Base-by-base conservation (phyloP, 164 flowering plant species). In the grape (Vitis vinifera) region DNA sequence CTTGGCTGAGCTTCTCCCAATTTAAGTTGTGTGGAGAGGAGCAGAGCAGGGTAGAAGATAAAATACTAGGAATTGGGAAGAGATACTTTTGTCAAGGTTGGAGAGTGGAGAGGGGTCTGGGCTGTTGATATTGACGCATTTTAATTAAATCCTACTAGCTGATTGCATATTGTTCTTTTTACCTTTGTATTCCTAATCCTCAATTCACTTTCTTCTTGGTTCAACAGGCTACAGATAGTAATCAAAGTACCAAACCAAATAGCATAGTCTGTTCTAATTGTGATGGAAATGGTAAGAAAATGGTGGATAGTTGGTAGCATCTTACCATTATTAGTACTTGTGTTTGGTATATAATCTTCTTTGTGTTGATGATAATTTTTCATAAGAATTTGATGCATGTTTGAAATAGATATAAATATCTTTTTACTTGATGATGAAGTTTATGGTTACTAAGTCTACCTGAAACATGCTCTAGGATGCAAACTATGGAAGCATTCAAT, bases 231-330 rank as follows among this genome's bases (percentile, higher is more conserved):
- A 66, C 85, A 9, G 85, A 74, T 8, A 73, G 71, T 67, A 76
- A 76, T 70, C 74, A 62, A 62, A 67, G 67, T 60, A 75, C 85
- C 59, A 89, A 89, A 79, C 5, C 59, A n/a, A 82, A 65, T 23
- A 92, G 91, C 87, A 77, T 94, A 50, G 71, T 94, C 10, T 94
- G 98, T 74, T 27, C 79, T 59, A 80, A 86, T 49, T 94, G 98
- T 79, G 98, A 89, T 15, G 98, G 98, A 78, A 91, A 92, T 81
- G 98, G 97, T 94, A 76, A 72, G 82, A 8, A 14, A n/a, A 23
- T 55, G 2, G 44, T 6, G 7, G 44, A 4, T 37, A 37, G 44
- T 37, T 37, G 44, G 44, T 37, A 37, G 44, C 44, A 3, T 37
- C 44, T 37, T 23, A 6, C 7, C 5, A 37, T 37, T 37, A 13